Conservation (phyloP, 1,284 basidiomycete genomes). For the Neonothopanus nambi region DNA sequence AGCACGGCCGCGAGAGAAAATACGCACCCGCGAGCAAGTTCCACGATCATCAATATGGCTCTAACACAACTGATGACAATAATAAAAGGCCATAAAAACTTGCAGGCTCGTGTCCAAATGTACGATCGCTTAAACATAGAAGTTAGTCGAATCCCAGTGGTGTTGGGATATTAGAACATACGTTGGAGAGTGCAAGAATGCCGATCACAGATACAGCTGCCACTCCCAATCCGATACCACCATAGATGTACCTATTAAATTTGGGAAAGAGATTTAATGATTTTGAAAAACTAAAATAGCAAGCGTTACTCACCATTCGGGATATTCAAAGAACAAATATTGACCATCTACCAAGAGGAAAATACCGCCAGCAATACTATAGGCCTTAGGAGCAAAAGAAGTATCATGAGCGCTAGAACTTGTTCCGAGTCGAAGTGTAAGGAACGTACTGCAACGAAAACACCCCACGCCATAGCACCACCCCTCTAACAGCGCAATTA, state of each 20-base stretch:
- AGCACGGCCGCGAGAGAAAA: conserved; percentile 16
- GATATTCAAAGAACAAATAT: conserved; percentile 69
- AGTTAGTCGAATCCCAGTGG: neutral
- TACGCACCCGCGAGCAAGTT: conserved; percentile 67
- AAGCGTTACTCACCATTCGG: conserved; percentile 58
- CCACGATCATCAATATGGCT: conserved; percentile 73
- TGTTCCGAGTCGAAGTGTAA: neutral
- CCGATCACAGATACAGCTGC: conserved; percentile 57
- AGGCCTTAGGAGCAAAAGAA: conserved; percentile 54
- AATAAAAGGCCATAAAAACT: conserved; percentile 74
- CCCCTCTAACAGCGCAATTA: conserved; percentile 47
- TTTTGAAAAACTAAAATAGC: too few species aligned
- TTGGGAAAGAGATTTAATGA: conserved; percentile 10
- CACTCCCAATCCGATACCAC: conserved; percentile 66
- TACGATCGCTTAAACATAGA: conserved; percentile 59
- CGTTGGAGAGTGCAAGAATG: conserved; percentile 68
- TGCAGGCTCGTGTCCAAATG: conserved; percentile 67
- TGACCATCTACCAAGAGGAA: conserved; percentile 67
- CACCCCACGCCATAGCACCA: conserved; percentile 76
- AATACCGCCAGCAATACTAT: conserved; percentile 69
- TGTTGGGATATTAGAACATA: conserved; percentile 33
- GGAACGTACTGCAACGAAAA: conserved; percentile 57
- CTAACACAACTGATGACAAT: conserved; percentile 68
- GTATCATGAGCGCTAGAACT: conserved; percentile 7
- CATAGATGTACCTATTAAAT: conserved; percentile 66